Conservation (phyloP, 169 alveolate genomes). For the Eimeria necatrix region DNA sequence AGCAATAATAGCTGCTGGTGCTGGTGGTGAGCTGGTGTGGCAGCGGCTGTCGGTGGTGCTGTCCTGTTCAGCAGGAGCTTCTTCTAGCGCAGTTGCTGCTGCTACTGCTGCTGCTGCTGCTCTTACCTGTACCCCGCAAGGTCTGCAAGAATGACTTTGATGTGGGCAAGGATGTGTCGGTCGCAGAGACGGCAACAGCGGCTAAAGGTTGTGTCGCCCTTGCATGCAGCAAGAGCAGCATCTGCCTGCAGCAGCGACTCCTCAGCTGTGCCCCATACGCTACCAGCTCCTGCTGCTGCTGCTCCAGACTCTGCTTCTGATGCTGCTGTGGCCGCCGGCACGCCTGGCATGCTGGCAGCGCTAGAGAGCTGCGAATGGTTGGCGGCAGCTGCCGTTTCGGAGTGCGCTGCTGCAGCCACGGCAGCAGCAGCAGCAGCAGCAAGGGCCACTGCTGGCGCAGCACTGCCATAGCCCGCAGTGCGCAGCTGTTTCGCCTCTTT, state of each 20-base stretch:
- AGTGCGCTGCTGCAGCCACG: neutral
- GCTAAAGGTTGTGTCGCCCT: neutral
- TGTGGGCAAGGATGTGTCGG: constrained; percentile 9
- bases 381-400: constrained; percentile 20
- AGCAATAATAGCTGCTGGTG: too few relatives aligned
- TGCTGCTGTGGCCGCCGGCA: neutral
- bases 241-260: constrained; percentile 15
- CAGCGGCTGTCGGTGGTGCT: too few relatives aligned
- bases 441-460: neutral
- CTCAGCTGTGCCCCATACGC: neutral
- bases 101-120: neutral
- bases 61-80: neutral
- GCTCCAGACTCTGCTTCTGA: neutral
- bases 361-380: neutral
- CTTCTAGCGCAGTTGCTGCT: neutral
- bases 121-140: neutral
- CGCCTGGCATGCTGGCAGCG: neutral
- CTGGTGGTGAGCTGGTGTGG: too few relatives aligned
- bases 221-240: constrained; percentile 19
- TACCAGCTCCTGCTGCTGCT: neutral
- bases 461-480: neutral
- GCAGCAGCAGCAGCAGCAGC: neutral
- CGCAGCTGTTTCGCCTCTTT: neutral
- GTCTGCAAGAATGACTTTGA: constrained; percentile 23
- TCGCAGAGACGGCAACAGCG: neutral